Conservation (phyloP, 2,329 filamentous ascomycete species). For the Aphanocladium album region DNA sequence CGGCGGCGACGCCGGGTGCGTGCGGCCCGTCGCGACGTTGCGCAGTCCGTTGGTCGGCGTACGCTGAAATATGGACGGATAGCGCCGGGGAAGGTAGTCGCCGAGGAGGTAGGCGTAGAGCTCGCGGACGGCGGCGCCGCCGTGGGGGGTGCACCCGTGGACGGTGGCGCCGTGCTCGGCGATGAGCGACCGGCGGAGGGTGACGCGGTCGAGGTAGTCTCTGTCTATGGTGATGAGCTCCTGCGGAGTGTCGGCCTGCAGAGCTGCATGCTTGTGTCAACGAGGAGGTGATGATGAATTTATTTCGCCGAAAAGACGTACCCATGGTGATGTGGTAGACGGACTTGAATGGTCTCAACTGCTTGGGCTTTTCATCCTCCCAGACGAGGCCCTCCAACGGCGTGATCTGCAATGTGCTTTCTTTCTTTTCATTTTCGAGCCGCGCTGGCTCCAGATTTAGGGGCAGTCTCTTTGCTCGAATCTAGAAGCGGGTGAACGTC, state of each 20-base stretch:
- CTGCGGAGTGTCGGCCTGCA: constrained; percentile 38
- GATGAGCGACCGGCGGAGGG: constrained; percentile 34
- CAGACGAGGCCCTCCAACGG: constrained; percentile 1
- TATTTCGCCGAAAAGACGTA: constrained; percentile 15
- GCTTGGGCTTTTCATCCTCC: constrained; percentile 2
- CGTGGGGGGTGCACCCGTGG: constrained; percentile 37
- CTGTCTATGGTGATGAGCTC: constrained; percentile 49
- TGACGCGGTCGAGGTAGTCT: constrained; percentile 43
- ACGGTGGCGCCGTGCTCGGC: constrained; percentile 33
- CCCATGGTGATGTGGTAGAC: constrained; percentile 53
- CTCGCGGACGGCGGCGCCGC: constrained; percentile 40
- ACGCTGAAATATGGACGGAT: constrained; percentile 43
- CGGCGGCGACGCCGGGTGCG: neutral
- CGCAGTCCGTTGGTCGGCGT: constrained; percentile 33
- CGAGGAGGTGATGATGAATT: neutral
- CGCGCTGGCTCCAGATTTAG: neutral
- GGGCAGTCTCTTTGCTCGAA: neutral
- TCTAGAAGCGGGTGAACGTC: neutral
- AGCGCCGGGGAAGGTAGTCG: constrained; percentile 43
- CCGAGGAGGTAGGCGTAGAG: constrained; percentile 43
- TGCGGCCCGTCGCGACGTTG: constrained; percentile 10
- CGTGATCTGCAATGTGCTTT: neutral
- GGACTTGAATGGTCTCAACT: constrained; percentile 38
- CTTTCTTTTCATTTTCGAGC: neutral
- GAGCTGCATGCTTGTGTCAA: constrained; percentile 27